Evolutionary conservation across 1,284 basidiomycete species (phyloP), one percentile per base, ranked within the genome.

Genomic region (Cutaneotrichosporon arboriforme): DNA sequence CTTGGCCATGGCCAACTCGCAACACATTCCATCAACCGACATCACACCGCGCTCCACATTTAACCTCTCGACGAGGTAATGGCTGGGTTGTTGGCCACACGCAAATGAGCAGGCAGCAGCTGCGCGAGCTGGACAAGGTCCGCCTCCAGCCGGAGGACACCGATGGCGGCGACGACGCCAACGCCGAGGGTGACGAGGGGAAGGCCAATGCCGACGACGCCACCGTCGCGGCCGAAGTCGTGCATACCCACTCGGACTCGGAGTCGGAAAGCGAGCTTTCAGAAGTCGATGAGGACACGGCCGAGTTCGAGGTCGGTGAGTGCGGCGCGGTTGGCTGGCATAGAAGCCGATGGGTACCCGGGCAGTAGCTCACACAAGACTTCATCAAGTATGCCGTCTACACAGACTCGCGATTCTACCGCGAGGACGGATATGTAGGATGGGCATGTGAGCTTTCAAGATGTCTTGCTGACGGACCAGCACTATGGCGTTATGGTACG

Each of bases 401-500:
- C 34, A 52, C 49, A 36, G 58, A 67, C 45, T 58, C 63, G 23
- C 26, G 42, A 10, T 39, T 40, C 17, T 50, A 51, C 14, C 51
- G 61, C 22, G 13, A 18, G 8, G 57, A 61, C 26, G 62, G 62
- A 2, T 55, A 38, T 21, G 47, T 46, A 18, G 64, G 61, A 5
- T 65, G 66, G 66, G 60, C 62, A 38, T 52, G 64, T 58, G 17
- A 36, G n/a, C n/a, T n/a, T n/a, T n/a, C n/a, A n/a, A n/a, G n/a
- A 34, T 23, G 36, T 38, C 0, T 18, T 34, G 9, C 21, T 14
- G 14, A 15, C 22, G 4, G 21, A 36, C 2, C 23, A 67, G 65
- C 62, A 64, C 45, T 68, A 68, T 42, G 62, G 62, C 8, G 63
- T 68, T 2, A 66, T 68, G 59, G 65, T 65, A 35, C n/a, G 54